Evolutionary conservation across 208 protist genomes (phyloP), one percentile per base, ranked within the genome.

Genomic region (Leishmania tropica): DNA sequence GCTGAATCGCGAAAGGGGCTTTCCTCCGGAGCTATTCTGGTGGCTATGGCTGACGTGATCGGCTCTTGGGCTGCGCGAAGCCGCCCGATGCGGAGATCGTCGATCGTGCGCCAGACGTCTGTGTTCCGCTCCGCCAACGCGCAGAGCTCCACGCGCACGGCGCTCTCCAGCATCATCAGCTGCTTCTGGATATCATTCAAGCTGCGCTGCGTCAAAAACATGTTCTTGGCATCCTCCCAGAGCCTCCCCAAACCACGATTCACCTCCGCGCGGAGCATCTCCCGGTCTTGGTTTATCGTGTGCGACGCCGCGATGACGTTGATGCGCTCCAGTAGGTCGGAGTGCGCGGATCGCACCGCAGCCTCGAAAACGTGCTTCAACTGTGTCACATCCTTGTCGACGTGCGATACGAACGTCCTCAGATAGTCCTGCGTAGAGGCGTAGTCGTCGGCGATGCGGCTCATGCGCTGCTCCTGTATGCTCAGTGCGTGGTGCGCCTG

Each of bases 271-370:
- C 93, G 89, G 48, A 97, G 84, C 58, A 89, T 82, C 21, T 88
- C 88, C 15, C 87, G 81, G 74, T 92, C 82, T 24, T 73, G 75
- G 19, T 80, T 81, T 60, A 86, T 74, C 35, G 89, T 82, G 40
- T 87, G 81, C 19, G 89, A 87, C 31, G 85, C 84, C 10, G 87
- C 81, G 37, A 92, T 75, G 42, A 87, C 56, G 79, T 92, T 89
- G 78, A 97, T 87, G 47, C 93, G 89, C 48, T 97, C 93, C 40
- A 96, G 72, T n/a, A 97, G 74, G 79, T 97, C 94, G 28, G 89
- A 83, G 80, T 97, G 92, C 8, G 88, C 81, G 21, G 93, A 87
- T 31, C 92, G 88, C 45, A 97, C 79, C 7, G 92, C 89, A 24
- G 85, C 78, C 72, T 97, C 94, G 53, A 94, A 81, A 24, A 91